phyloP scores from a whole-genome alignment of 2,329 filamentous ascomycete species.

The Camptophora hylomeconis region DNA sequence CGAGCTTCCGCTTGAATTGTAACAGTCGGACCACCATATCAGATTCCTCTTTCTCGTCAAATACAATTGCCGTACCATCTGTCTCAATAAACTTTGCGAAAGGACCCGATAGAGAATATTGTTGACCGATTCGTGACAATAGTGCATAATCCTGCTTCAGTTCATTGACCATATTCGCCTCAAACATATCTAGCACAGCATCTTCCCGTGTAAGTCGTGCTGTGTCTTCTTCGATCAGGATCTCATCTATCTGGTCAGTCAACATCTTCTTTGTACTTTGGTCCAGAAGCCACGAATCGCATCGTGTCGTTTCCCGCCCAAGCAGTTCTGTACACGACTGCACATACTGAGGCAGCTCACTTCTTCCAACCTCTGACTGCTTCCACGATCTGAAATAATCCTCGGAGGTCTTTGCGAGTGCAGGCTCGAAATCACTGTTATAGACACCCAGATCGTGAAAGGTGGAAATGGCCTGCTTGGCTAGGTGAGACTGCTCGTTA shows the following conservation, averaged over 20 bases:
- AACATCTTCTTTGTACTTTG: conserved; percentile 68
- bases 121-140: conserved; percentile 57
- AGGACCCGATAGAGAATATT: conserved; percentile 53
- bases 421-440: conserved; percentile 62
- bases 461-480: conserved; percentile 67
- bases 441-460: conserved; percentile 79
- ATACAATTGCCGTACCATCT: conserved; percentile 64
- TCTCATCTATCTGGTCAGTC: conserved; percentile 57
- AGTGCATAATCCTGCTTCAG: conserved; percentile 68
- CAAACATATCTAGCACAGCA: conserved; percentile 60
- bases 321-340: conserved; percentile 56
- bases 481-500: conserved; percentile 46
- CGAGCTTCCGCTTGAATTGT: conserved; percentile 65
- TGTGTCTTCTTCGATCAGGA: conserved; percentile 57
- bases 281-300: conserved; percentile 70
- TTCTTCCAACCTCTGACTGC: conserved; percentile 46
- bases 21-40: conserved; percentile 80
- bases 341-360: conserved; percentile 63
- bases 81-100: conserved; percentile 70
- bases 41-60: conserved; percentile 62
- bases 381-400: conserved; percentile 59
- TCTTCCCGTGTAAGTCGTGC: conserved; percentile 51
- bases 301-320: conserved; percentile 58
- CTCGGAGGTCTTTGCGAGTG: conserved; percentile 55
- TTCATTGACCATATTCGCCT: conserved; percentile 54